Evolutionary conservation across 2,329 filamentous ascomycete species (phyloP).

Genomic region (Chaetomium olivaceum): DNA sequence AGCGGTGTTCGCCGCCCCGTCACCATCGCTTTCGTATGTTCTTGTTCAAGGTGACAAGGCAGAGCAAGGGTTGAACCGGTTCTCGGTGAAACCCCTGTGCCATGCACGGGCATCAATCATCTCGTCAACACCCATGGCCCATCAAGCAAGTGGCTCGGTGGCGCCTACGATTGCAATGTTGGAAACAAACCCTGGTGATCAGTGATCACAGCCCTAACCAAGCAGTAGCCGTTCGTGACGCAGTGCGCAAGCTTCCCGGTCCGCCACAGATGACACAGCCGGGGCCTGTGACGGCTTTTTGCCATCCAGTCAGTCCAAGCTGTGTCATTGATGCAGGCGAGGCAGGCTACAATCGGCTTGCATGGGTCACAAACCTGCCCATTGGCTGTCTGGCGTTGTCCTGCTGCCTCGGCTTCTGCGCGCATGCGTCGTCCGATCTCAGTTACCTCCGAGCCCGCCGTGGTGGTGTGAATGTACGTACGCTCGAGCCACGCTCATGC

Average conservation of each 20-base stretch:
- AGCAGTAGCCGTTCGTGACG: not conserved
- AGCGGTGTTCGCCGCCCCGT: slow-evolving; percentile 2
- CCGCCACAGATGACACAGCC: not conserved
- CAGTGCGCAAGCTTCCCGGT: not conserved
- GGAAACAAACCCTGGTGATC: not conserved
- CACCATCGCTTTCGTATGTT: not conserved
- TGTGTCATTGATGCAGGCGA: slow-evolving; percentile 2
- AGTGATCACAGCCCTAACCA: not conserved
- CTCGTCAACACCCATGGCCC: not conserved
- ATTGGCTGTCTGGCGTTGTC: not conserved
- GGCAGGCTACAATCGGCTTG: not conserved
- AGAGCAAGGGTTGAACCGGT: slow-evolving; percentile 5
- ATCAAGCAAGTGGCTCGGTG: not conserved
- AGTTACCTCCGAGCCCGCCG: not conserved
- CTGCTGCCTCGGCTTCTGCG: not conserved
- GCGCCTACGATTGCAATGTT: not conserved
- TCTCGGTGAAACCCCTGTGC: not conserved
- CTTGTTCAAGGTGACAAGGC: not conserved
- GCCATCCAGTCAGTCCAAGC: not conserved
- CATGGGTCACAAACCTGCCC: not conserved
- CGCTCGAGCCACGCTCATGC: not conserved
- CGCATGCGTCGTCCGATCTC: not conserved
- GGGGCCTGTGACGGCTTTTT: not conserved
- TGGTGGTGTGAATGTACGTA: not conserved
- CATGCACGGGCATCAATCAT: not conserved